Evolutionary conservation across 2,329 filamentous ascomycete species (phyloP), one percentile per base, ranked within the genome.

Genomic region (Scytalidium sp.): DNA sequence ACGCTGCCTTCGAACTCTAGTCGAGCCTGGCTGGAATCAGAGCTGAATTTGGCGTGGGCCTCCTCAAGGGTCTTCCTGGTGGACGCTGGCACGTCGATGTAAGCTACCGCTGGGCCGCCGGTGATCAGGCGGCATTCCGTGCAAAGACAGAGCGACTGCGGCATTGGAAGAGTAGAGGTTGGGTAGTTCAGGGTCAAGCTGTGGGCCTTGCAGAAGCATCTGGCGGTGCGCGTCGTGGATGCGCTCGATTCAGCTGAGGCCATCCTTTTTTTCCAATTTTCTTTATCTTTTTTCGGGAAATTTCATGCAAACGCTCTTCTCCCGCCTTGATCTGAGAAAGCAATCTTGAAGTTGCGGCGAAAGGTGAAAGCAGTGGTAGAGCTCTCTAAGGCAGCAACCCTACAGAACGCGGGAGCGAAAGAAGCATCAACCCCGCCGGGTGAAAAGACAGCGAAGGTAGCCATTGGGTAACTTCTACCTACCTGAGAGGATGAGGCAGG

Each of bases 101-200:
- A 36, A 72, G 19, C 67, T 65, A 48, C 66, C 73, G 8, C 79
- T 64, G 10, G 73, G 64, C 32, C 32, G 19, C 79, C 79, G 17
- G 73, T 74, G 23, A 69, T 67, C 42, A 67, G 67, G 15, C 78
- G 72, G 60, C 78, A 83, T 21, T 63, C 68, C 51, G 64, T 62
- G 67, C 79, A 82, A 57, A 81, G 75, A 61, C 79, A 82, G 53
- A 81, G 64, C 45, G 65, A 62, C 5, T 64, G 60, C 29, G 61
- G 58, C 8, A 74, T 49, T 2, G 72, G 73, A 6, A 75, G 60
- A 3, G 54, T 57, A 8, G 60, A 53, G 1, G 54, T 60, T 1
- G 64, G 64, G 11, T 73, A 59, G 3, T 58, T 58, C 57, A 73
- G 61, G 1, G 64, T 58, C 45, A 69, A 62, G 4, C 45, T 59